Conservation (phyloP, 306 rosid genomes). For the Senna siamea region DNA sequence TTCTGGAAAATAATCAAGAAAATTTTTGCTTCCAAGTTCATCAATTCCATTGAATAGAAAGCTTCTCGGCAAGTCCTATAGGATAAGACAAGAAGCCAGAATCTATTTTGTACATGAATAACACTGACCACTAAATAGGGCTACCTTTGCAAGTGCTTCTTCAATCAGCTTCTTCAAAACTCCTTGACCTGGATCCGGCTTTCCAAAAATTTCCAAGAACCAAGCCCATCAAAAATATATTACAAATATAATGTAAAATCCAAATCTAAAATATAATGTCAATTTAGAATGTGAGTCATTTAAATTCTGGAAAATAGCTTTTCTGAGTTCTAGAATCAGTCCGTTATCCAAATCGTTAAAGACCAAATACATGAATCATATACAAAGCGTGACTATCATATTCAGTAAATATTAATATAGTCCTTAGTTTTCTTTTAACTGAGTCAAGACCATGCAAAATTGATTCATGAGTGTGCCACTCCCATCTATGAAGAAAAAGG, state of each 20-base stretch:
- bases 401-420: background rate
- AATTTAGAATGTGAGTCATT: no score
- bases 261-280: background rate
- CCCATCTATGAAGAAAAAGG: background rate
- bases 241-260: background rate
- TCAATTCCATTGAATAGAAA: conserved; percentile 85
- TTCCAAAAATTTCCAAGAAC: conserved; percentile 40
- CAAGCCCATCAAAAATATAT: conserved; percentile 24
- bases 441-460: background rate
- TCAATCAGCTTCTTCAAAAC: conserved; percentile 72
- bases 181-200: conserved; percentile 86
- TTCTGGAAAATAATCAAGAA: conserved; percentile 78
- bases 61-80: conserved; percentile 71
- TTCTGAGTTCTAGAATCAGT: no score
- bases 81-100: conserved; percentile 33
- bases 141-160: conserved; percentile 72
- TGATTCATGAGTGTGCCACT: background rate
- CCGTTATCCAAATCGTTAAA: background rate
- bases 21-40: conserved; percentile 75
- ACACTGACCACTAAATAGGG: conserved; percentile 12
- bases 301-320: no score
- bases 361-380: background rate
- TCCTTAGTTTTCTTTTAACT: background rate
- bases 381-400: background rate
- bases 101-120: conserved; percentile 7